These are phyloP conservation scores for Exidia glandulosa DNA, from an alignment of 768 basidiomycete genomes.

Conservation along the genomic window DNA sequence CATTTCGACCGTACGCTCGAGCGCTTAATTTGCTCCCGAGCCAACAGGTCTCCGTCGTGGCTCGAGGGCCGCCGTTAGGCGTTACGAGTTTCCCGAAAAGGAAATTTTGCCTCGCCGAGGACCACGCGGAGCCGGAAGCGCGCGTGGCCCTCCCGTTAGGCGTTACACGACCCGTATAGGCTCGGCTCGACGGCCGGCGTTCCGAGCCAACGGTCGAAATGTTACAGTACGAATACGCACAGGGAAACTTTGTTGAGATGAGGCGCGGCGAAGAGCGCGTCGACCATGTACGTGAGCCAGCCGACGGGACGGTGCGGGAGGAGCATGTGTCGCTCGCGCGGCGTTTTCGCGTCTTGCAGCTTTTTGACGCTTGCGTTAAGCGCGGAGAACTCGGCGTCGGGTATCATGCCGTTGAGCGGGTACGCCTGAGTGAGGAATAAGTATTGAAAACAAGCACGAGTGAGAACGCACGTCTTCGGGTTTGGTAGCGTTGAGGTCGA, in stretches of 20 bases:
- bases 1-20: too few species aligned
- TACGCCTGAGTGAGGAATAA: slow-evolving; percentile 32
- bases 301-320: slow-evolving; percentile 52
- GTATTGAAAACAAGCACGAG: not conserved
- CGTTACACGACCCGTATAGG: too few species aligned
- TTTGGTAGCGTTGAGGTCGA: slow-evolving; percentile 51
- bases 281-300: slow-evolving; percentile 65
- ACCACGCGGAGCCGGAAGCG: too few species aligned
- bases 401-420: slow-evolving; percentile 62
- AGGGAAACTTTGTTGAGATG: slow-evolving; percentile 49
- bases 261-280: slow-evolving; percentile 23
- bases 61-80: too few species aligned
- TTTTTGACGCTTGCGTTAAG: slow-evolving; percentile 45
- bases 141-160: too few species aligned
- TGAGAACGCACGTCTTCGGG: slow-evolving; percentile 41
- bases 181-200: too few species aligned
- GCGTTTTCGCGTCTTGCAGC: slow-evolving; percentile 40
- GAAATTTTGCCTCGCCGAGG: too few species aligned
- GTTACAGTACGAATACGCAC: slow-evolving; percentile 35
- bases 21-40: too few species aligned
- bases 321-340: slow-evolving; percentile 38
- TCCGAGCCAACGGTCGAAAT: too few species aligned
- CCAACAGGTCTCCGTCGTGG: too few species aligned
- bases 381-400: slow-evolving; percentile 69
- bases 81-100: too few species aligned